Percentiles rank a stretch among this genome's conserved stretches.
Conservation (phyloP, 2,329 filamentous ascomycete species). For the Pyrenochaeta sp. region DNA sequence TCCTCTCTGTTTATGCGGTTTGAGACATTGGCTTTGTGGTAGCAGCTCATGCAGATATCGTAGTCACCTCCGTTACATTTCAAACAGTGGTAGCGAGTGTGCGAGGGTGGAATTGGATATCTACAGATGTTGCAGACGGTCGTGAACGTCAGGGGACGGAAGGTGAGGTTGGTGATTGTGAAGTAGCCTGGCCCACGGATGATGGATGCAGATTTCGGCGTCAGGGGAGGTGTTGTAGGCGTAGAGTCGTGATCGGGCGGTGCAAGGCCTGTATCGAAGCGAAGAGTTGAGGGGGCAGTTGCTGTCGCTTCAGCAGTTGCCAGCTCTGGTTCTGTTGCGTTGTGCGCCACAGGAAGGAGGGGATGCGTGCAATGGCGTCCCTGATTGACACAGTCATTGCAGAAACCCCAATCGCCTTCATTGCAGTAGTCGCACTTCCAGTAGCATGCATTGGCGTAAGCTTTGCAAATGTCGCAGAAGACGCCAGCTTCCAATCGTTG, state of each 20-base stretch:
- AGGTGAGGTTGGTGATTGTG: slow-evolving; percentile 53
- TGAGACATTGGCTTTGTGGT: slow-evolving; percentile 69
- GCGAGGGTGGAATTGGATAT: slow-evolving; percentile 72
- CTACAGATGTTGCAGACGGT: slow-evolving; percentile 83
- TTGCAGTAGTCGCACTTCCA: slow-evolving; percentile 92
- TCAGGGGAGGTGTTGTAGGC: slow-evolving; percentile 49
- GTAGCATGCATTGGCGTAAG: slow-evolving; percentile 81
- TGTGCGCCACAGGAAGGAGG: slow-evolving; percentile 77
- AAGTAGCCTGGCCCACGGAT: slow-evolving; percentile 47
- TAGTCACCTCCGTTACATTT: slow-evolving; percentile 83
- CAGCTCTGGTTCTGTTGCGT: slow-evolving; percentile 39
- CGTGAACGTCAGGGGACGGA: slow-evolving; percentile 74
- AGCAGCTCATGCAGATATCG: slow-evolving; percentile 84
- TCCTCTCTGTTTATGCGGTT: slow-evolving; percentile 77
- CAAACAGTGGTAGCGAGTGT: slow-evolving; percentile 81
- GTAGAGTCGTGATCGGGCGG: slow-evolving; percentile 36
- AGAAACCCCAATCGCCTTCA: slow-evolving; percentile 94
- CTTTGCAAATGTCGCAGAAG: slow-evolving; percentile 81
- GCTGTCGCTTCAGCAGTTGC: slow-evolving; percentile 10
- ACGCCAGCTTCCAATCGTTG: slow-evolving; percentile 77
- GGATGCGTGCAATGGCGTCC: slow-evolving; percentile 83
- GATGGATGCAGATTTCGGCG: slow-evolving; percentile 54
- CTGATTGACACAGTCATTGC: slow-evolving; percentile 84
- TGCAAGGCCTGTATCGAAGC: slow-evolving; percentile 30
- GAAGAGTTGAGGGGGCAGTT: slow-evolving; percentile 26